A percentile compares a stretch with the other conserved stretches of the same genome.
phyloP scores from a whole-genome alignment of 106 monocot genomes.

The Dendrobium officinale region DNA sequence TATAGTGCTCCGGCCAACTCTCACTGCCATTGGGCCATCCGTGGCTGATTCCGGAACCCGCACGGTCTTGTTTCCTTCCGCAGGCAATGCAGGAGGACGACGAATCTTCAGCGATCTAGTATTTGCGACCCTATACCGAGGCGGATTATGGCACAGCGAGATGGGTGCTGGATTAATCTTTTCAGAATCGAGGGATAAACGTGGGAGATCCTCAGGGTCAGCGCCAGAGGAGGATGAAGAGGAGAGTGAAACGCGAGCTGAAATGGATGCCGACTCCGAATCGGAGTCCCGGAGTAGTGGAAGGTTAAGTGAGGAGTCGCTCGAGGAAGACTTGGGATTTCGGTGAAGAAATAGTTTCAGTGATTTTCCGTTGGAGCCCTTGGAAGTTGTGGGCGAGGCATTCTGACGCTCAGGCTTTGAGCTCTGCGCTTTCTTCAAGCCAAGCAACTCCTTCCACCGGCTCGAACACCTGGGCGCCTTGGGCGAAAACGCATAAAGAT shows the following conservation, averaged over 20 bases:
- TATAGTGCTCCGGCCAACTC: neutral
- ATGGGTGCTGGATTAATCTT: constrained; percentile 2
- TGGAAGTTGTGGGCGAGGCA: constrained; percentile 3
- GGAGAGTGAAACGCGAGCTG: constrained; percentile 50
- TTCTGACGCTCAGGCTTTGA: constrained; percentile 3
- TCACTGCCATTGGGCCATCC: neutral
- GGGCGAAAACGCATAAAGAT: constrained; percentile 44
- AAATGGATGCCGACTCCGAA: constrained; percentile 42
- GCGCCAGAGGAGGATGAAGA: constrained; percentile 61
- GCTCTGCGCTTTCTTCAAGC: constrained; percentile 28
- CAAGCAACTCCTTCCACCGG: constrained; percentile 71
- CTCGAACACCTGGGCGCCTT: constrained; percentile 83
- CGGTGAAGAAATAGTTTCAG: constrained; percentile 38
- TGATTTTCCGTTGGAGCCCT: constrained; percentile 13
- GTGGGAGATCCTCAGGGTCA: constrained; percentile 63
- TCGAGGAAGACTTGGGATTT: constrained; percentile 17
- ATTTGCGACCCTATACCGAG: constrained; percentile 8
- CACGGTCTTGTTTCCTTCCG: neutral
- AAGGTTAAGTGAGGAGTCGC: constrained; percentile 30
- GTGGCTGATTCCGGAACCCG: too few species aligned
- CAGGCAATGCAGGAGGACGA: neutral
- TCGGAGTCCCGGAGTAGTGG: constrained; percentile 61
- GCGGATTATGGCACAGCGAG: constrained; percentile 9
- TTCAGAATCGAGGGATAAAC: constrained; percentile 78
- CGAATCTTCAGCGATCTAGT: neutral